Conservation (phyloP, 768 basidiomycete species). For the Pisolithus marmoratus region DNA sequence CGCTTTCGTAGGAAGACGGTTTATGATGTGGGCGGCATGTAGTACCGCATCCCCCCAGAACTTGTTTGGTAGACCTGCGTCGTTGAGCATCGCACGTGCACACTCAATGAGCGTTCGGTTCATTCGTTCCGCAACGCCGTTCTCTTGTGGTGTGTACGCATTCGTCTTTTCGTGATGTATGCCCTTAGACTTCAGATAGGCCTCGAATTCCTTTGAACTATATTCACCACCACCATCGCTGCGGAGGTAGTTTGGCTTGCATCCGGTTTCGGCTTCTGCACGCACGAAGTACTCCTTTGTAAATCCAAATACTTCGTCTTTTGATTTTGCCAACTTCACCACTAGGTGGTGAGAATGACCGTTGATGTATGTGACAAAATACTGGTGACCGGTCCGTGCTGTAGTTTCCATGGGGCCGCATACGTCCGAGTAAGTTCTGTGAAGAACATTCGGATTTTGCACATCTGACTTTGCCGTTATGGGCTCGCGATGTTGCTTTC, state of each 20-base stretch:
- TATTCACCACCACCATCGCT: constrained; percentile 22
- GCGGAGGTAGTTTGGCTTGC: constrained; percentile 12
- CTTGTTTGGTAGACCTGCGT: not conserved
- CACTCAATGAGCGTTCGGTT: constrained; percentile 32
- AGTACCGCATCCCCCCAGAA: constrained; percentile 3
- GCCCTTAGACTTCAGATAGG: constrained; percentile 7
- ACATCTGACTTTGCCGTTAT: constrained; percentile 8
- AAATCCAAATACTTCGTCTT: too few relatives aligned
- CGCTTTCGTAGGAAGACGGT: not conserved
- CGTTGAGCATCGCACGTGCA: constrained; percentile 24
- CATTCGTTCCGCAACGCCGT: constrained; percentile 36
- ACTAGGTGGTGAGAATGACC: too few relatives aligned
- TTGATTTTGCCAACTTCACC: too few relatives aligned
- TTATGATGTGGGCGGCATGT: not conserved
- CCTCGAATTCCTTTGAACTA: not conserved
- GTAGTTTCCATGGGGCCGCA: too few relatives aligned
- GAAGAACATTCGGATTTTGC: too few relatives aligned
- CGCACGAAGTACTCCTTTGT: too few relatives aligned
- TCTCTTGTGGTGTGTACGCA: constrained; percentile 33
- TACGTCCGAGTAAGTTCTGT: too few relatives aligned
- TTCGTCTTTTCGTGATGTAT: constrained; percentile 14
- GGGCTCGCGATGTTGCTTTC: constrained; percentile 14
- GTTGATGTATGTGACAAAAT: too few relatives aligned
- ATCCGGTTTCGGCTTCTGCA: constrained; percentile 9
- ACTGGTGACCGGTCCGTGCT: too few relatives aligned